Percentiles rank a stretch among this genome's conserved stretches.
phyloP scores from a whole-genome alignment of 805 yeast genomes.

The Candida saitoana region DNA sequence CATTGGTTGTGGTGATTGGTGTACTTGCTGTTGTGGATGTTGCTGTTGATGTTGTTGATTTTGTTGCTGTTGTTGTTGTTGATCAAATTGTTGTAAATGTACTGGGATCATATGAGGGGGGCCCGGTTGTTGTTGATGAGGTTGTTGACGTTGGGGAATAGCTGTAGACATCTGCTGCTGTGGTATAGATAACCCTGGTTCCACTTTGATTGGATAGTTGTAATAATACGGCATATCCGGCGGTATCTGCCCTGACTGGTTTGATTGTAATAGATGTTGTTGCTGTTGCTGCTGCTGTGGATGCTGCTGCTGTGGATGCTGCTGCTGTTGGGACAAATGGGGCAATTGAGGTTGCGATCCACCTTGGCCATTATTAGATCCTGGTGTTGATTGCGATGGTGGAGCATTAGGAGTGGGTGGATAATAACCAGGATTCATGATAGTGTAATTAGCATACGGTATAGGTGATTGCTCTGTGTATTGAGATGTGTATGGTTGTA shows the following conservation, averaged over 20 bases:
- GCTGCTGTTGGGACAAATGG: background rate
- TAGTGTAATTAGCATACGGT: background rate
- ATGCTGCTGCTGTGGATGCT: background rate
- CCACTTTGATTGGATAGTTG: slow-evolving; percentile 2
- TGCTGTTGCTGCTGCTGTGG: slow-evolving; percentile 2
- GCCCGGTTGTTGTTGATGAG: slow-evolving; percentile 1
- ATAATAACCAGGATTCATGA: background rate
- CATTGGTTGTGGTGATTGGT: background rate
- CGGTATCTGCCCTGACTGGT: background rate
- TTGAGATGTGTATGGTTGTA: background rate
- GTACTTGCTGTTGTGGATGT: background rate
- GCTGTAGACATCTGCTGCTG: background rate
- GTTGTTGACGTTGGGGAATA: background rate
- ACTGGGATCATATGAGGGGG: background rate
- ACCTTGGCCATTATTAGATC: background rate
- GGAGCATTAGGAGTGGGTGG: background rate
- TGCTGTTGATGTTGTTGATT: slow-evolving; percentile 5
- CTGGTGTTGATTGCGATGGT: background rate
- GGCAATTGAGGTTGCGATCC: slow-evolving; percentile 1
- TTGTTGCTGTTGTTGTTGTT: slow-evolving; percentile 5
- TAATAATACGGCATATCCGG: slow-evolving; percentile 2
- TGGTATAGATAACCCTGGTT: background rate
- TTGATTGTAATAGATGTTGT: background rate
- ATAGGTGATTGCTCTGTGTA: background rate
- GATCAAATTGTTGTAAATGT: background rate